A percentile compares a stretch with the other conserved stretches of the same genome.
Conservation (phyloP, 2,329 filamentous ascomycete genomes). For the Herpotrichia juniperi region DNA sequence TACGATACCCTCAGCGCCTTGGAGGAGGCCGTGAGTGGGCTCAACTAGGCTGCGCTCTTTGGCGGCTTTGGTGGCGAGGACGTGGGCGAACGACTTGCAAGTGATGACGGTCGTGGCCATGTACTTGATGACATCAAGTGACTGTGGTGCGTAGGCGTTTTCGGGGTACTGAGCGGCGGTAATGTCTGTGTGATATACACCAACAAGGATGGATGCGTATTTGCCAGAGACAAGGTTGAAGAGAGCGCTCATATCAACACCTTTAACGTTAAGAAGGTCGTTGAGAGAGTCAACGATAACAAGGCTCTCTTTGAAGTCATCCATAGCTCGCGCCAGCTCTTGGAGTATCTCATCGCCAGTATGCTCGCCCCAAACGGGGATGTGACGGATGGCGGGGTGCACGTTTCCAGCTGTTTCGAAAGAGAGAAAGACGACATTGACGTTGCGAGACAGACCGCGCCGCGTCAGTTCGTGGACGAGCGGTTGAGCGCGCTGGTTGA, state of each 20-base stretch:
- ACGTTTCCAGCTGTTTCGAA: slow-evolving; percentile 67
- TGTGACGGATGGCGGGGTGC: slow-evolving; percentile 68
- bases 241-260: slow-evolving; percentile 63
- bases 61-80: slow-evolving; percentile 76
- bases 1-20: slow-evolving; percentile 79
- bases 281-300: slow-evolving; percentile 83
- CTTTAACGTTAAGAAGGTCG: slow-evolving; percentile 54
- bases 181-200: slow-evolving; percentile 82
- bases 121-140: slow-evolving; percentile 76
- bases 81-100: slow-evolving; percentile 74
- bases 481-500: slow-evolving; percentile 79
- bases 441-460: slow-evolving; percentile 62
- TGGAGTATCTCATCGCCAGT: slow-evolving; percentile 58
- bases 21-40: slow-evolving; percentile 78
- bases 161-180: slow-evolving; percentile 56
- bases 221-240: slow-evolving; percentile 72
- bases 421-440: slow-evolving; percentile 76
- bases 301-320: slow-evolving; percentile 51
- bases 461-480: slow-evolving; percentile 75
- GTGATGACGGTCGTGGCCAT: slow-evolving; percentile 87
- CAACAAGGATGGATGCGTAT: slow-evolving; percentile 72
- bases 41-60: slow-evolving; percentile 74
- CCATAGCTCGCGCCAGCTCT: slow-evolving; percentile 25
- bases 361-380: slow-evolving; percentile 68
- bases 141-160: slow-evolving; percentile 53